Conservation (phyloP, 441 rosid species). For the Gossypium schwendimanii region DNA sequence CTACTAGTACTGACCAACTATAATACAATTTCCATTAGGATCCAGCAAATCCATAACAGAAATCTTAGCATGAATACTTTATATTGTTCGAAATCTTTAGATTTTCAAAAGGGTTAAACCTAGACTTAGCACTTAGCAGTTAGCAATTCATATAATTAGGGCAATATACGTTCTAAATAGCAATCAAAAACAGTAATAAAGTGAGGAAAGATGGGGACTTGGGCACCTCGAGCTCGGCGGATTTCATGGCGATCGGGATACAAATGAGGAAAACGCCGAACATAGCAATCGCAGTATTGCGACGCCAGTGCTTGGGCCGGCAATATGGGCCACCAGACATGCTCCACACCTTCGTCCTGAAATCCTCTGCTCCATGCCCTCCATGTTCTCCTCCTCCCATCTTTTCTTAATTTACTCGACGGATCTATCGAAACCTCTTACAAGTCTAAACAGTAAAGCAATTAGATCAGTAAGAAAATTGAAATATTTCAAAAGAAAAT, state of each 20-base stretch:
- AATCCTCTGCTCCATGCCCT: constrained; percentile 70
- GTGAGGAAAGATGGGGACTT: not conserved
- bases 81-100: not conserved
- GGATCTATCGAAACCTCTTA: constrained; percentile 1
- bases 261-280: constrained; percentile 71
- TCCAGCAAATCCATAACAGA: not conserved
- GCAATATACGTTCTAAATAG: not conserved
- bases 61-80: not conserved
- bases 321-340: constrained; percentile 90
- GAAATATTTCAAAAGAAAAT: not conserved
- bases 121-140: not conserved
- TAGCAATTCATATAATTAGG: not conserved
- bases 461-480: not conserved
- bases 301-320: constrained; percentile 94
- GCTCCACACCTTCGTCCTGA: constrained; percentile 90
- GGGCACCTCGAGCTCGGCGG: constrained; percentile 89
- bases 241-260: constrained; percentile 85
- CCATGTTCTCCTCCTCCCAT: constrained; percentile 77
- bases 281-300: constrained; percentile 95
- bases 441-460: not conserved
- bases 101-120: not conserved
- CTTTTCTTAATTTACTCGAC: constrained; percentile 4
- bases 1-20: not conserved
- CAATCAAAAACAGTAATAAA: not conserved
- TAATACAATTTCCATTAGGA: not conserved